Conservation (phyloP, 2,329 filamentous ascomycete genomes). For the Dactylellina parvicollis region DNA sequence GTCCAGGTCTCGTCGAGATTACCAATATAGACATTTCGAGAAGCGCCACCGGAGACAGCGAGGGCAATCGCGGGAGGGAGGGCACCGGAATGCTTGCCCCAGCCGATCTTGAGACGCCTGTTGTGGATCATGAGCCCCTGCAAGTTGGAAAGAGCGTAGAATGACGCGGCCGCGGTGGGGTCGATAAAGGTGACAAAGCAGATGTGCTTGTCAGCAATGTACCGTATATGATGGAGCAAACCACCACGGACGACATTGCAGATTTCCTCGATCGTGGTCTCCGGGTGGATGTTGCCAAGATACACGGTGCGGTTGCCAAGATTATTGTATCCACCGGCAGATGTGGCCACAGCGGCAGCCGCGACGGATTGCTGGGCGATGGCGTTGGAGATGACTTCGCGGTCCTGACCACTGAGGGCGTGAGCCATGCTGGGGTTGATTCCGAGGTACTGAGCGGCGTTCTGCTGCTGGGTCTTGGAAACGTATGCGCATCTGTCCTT, state of each 20-base stretch:
- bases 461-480: constrained; percentile 99
- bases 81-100: constrained; percentile 98
- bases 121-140: constrained; percentile 99
- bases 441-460: constrained; percentile 95
- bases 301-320: constrained; percentile 97
- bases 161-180: constrained; percentile 94
- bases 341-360: constrained; percentile 93
- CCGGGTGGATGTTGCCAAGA: constrained; percentile 96
- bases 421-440: constrained; percentile 97
- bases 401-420: constrained; percentile 93
- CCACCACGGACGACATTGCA: constrained; percentile 98
- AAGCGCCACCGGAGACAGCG: constrained; percentile 94
- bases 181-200: constrained; percentile 99
- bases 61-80: constrained; percentile 94
- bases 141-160: constrained; percentile 96
- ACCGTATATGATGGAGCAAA: constrained; percentile 95
- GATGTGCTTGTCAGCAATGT: constrained; percentile 99
- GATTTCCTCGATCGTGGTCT: constrained; percentile 99
- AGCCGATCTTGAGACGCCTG: constrained; percentile 95
- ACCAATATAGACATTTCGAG: constrained; percentile 97
- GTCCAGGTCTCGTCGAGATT: constrained; percentile 98
- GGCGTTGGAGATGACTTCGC: constrained; percentile 94
- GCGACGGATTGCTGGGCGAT: constrained; percentile 97
- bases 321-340: constrained; percentile 96
- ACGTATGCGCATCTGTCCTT: constrained; percentile 99